These are phyloP conservation scores for Dothiorella sarmentorum DNA, from an alignment of 2,329 filamentous ascomycete species.

Conservation along the genomic window DNA sequence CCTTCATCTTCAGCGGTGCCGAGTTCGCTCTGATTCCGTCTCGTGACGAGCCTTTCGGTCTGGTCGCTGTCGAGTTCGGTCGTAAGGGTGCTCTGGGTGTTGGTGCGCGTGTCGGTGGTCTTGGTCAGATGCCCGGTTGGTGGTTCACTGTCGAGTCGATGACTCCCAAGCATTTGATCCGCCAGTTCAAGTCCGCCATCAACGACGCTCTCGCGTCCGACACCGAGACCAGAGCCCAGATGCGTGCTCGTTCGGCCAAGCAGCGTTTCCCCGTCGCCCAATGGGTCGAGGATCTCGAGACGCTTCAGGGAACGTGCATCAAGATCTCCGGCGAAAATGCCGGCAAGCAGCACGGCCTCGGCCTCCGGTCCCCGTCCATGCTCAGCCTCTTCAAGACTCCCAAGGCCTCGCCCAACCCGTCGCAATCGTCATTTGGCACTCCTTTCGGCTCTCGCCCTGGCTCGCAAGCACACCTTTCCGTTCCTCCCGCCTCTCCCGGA, in stretches of 20 bases:
- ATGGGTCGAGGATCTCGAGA: conserved; percentile 63
- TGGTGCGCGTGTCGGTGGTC: conserved; percentile 62
- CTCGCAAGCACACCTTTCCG: neutral
- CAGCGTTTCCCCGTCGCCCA: conserved; percentile 66
- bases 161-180: conserved; percentile 59
- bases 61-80: conserved; percentile 67
- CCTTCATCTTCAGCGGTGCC: conserved; percentile 64
- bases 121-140: conserved; percentile 68
- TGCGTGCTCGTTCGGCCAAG: conserved; percentile 62
- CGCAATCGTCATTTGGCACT: conserved; percentile 17
- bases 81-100: conserved; percentile 66
- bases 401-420: neutral
- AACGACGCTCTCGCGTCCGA: conserved; percentile 59
- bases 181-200: conserved; percentile 64
- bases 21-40: conserved; percentile 67
- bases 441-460: conserved; percentile 18
- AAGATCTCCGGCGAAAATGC: conserved; percentile 25
- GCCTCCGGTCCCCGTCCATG: conserved; percentile 12
- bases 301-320: conserved; percentile 59
- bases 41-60: conserved; percentile 65
- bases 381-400: conserved; percentile 8
- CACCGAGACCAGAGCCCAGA: conserved; percentile 54
- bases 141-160: conserved; percentile 68
- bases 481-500: neutral
- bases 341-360: conserved; percentile 22